Conservation (phyloP, 1,139 yeast genomes). For the Meyerozyma guilliermondii region DNA sequence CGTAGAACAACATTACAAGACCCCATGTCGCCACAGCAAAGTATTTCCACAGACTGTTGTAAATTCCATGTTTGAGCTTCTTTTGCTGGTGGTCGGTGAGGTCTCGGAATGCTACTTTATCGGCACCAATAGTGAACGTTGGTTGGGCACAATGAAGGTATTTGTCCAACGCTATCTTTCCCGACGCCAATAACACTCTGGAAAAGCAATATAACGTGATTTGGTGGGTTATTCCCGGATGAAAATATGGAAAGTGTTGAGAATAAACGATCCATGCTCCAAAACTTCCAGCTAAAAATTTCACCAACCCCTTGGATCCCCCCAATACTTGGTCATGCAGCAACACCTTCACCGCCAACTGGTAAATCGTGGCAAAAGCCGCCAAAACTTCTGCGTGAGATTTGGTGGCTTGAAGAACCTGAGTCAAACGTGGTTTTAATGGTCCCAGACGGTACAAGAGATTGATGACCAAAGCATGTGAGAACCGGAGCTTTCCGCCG, state of each 20-base stretch:
- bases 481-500: slow-evolving; percentile 70
- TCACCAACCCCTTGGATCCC: slow-evolving; percentile 25
- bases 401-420: slow-evolving; percentile 52
- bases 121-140: slow-evolving; percentile 18
- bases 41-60: slow-evolving; percentile 52
- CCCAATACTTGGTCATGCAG: slow-evolving; percentile 33
- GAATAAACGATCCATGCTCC: slow-evolving; percentile 68
- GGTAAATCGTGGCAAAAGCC: slow-evolving; percentile 60
- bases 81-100: slow-evolving; percentile 27
- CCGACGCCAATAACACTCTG: slow-evolving; percentile 49
- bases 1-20: slow-evolving; percentile 65
- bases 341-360: slow-evolving; percentile 30
- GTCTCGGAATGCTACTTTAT: slow-evolving; percentile 23
- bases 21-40: slow-evolving; percentile 77
- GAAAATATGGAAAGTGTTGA: slow-evolving; percentile 44
- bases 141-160: slow-evolving; percentile 37
- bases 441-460: slow-evolving; percentile 50
- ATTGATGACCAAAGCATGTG: slow-evolving; percentile 68
- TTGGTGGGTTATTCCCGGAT: slow-evolving; percentile 52
- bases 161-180: slow-evolving; percentile 42
- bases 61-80: slow-evolving; percentile 29
- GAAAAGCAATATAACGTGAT: slow-evolving; percentile 60
- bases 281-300: slow-evolving; percentile 58
- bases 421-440: slow-evolving; percentile 39
- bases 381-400: slow-evolving; percentile 69